These are phyloP conservation scores for Schwanniomyces sp. DNA, from an alignment of 805 yeast species.

Conservation along the genomic window DNA sequence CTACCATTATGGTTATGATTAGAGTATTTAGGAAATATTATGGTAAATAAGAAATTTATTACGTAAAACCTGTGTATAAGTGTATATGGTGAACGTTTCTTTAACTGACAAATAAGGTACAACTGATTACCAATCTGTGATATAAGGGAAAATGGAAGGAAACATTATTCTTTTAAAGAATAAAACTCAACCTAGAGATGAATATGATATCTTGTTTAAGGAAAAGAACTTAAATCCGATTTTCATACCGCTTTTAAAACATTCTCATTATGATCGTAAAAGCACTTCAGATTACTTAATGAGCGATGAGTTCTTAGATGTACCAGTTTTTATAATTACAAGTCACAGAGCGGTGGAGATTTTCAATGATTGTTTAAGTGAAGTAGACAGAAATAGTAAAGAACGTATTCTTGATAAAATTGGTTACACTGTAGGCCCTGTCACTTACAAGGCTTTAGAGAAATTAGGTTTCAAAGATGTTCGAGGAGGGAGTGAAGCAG, in stretches of 20 bases:
- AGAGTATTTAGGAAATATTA: background rate
- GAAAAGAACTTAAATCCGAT: constrained; percentile 38
- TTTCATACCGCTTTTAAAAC: constrained; percentile 76
- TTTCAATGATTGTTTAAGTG: constrained; percentile 45
- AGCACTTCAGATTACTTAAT: constrained; percentile 45
- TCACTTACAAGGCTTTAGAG: constrained; percentile 62
- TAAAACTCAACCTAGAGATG: constrained; percentile 66
- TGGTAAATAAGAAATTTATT: background rate
- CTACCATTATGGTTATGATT: background rate
- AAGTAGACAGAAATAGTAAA: constrained; percentile 16
- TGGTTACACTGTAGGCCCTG: constrained; percentile 90
- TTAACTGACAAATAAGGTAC: background rate
- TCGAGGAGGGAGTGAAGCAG: constrained; percentile 73
- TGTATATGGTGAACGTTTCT: background rate
- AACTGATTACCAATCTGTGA: background rate
- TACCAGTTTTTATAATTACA: constrained; percentile 68
- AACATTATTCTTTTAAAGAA: constrained; percentile 65
- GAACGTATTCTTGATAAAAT: constrained; percentile 45
- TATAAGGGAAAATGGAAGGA: background rate
- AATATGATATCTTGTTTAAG: constrained; percentile 51
- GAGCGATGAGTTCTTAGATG: constrained; percentile 40
- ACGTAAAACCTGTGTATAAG: background rate
- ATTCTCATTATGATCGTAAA: constrained; percentile 51
- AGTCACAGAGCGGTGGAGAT: constrained; percentile 92
- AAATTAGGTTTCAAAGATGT: constrained; percentile 66